Evolutionary conservation across 495 filamentous ascomycete species (phyloP).

Genomic region (Xanthoparmelia taractica): DNA sequence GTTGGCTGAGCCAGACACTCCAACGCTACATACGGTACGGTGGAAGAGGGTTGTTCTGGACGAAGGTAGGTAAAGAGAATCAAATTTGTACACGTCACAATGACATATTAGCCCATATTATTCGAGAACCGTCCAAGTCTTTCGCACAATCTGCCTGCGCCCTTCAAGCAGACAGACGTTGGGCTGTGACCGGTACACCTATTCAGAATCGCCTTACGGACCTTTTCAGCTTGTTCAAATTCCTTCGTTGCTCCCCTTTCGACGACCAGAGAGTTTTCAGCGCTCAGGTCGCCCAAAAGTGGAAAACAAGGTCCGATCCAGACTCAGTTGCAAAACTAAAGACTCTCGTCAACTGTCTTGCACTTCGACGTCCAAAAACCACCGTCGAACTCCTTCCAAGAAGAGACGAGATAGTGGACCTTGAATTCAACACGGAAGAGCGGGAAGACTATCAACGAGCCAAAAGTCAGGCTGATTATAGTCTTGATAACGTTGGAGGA

Average conservation of each 20-base stretch:
- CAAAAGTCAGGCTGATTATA: conserved; percentile 21
- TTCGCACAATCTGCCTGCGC: conserved; percentile 33
- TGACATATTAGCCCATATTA: conserved; percentile 33
- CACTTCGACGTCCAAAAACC: conserved; percentile 33
- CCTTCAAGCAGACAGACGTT: conserved; percentile 31
- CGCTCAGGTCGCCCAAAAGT: conserved; percentile 28
- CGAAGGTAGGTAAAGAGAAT: conserved; percentile 34
- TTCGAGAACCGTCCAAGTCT: conserved; percentile 33
- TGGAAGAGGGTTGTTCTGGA: conserved; percentile 38
- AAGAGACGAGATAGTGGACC: conserved; percentile 21
- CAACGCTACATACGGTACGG: neutral
- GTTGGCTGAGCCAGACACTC: neutral
- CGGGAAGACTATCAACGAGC: conserved; percentile 28
- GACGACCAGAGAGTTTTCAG: conserved; percentile 32
- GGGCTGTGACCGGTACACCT: conserved; percentile 37
- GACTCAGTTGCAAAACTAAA: conserved; percentile 34
- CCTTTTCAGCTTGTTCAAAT: conserved; percentile 34
- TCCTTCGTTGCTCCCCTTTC: conserved; percentile 37
- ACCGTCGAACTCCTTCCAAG: conserved; percentile 31
- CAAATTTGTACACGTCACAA: neutral
- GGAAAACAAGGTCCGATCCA: conserved; percentile 32
- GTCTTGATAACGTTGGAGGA: conserved; percentile 24
- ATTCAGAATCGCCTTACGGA: conserved; percentile 39
- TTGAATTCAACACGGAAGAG: conserved; percentile 32
- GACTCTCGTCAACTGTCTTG: conserved; percentile 29